These are phyloP conservation scores for Suillus placidus DNA, from an alignment of 768 basidiomycete species.

Conservation along the genomic window DNA sequence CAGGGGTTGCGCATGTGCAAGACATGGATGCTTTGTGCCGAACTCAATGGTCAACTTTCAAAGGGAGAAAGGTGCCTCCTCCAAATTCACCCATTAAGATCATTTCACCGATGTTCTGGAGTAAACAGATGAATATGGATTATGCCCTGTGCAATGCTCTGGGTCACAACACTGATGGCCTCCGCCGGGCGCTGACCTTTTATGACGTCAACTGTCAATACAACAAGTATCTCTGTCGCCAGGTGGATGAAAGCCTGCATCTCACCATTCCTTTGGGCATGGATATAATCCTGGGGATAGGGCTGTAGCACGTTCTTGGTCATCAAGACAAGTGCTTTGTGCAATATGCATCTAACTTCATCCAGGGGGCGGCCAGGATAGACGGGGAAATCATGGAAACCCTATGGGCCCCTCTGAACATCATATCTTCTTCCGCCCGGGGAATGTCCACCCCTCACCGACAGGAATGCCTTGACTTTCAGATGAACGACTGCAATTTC, in stretches of 20 bases:
- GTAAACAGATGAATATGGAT: too few relatives aligned
- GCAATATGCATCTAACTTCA: background rate
- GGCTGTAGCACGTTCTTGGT: too few relatives aligned
- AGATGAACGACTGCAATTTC: conserved; percentile 23
- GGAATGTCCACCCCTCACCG: background rate
- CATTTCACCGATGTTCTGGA: too few relatives aligned
- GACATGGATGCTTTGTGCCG: conserved; percentile 36
- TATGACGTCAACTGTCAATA: too few relatives aligned
- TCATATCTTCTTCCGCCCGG: background rate
- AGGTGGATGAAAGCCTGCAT: too few relatives aligned
- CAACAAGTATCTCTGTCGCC: too few relatives aligned
- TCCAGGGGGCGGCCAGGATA: background rate
- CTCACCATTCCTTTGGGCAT: background rate
- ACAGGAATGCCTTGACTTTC: conserved; percentile 24
- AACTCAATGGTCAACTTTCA: conserved; percentile 10
- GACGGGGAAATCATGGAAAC: conserved; percentile 16
- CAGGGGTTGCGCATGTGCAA: conserved; percentile 32
- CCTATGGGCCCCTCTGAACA: background rate
- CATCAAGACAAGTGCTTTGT: background rate
- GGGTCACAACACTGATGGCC: too few relatives aligned
- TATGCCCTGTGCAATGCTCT: too few relatives aligned
- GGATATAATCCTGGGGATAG: conserved; percentile 3
- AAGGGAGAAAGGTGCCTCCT: conserved; percentile 30
- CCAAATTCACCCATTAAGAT: too few relatives aligned
- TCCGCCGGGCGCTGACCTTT: too few relatives aligned